Conservation (phyloP, 2,329 filamentous ascomycete species). For the Bipolaris oryzae region DNA sequence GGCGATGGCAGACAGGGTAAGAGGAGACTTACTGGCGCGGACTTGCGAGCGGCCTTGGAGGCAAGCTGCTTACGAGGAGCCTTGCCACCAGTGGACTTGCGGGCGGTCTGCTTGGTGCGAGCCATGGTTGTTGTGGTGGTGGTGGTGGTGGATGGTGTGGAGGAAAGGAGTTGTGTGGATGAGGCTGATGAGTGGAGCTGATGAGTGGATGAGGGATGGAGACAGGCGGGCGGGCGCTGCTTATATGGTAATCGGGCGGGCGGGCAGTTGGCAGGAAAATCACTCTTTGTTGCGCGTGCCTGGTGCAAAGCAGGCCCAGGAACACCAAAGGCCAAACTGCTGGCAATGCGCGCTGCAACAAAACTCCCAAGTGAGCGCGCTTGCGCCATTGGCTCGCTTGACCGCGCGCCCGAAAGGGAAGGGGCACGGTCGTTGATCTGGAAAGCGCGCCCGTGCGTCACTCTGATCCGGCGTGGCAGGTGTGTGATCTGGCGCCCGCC, state of each 20-base stretch:
- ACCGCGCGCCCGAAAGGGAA: conserved; percentile 27
- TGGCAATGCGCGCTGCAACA: conserved; percentile 29
- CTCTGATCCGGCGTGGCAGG: conserved; percentile 38
- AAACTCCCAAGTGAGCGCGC: conserved; percentile 24
- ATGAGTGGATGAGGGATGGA: conserved; percentile 47
- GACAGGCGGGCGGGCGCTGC: conserved; percentile 43
- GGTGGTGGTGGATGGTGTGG: conserved; percentile 34
- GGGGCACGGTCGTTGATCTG: conserved; percentile 43
- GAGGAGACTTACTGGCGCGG: conserved; percentile 64
- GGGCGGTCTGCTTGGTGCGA: conserved; percentile 63
- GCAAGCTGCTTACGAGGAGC: conserved; percentile 90
- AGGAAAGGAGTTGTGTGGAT: conserved; percentile 25
- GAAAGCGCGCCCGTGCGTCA: conserved; percentile 38
- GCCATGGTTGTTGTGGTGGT: conserved; percentile 50
- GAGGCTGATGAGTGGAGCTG: conserved; percentile 35
- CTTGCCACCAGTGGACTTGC: conserved; percentile 70
- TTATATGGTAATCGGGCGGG: conserved; percentile 47
- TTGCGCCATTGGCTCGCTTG: conserved; percentile 35
- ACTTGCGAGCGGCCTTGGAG: conserved; percentile 99
- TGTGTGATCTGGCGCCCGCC: conserved; percentile 34
- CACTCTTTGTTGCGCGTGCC: conserved; percentile 33
- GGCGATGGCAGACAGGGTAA: not conserved
- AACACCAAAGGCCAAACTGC: conserved; percentile 31
- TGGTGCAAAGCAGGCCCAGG: conserved; percentile 34
- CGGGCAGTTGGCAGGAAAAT: conserved; percentile 46